Evolutionary conservation across 2,329 filamentous ascomycete species (phyloP).

Genomic region (Hysterium pulicare): DNA sequence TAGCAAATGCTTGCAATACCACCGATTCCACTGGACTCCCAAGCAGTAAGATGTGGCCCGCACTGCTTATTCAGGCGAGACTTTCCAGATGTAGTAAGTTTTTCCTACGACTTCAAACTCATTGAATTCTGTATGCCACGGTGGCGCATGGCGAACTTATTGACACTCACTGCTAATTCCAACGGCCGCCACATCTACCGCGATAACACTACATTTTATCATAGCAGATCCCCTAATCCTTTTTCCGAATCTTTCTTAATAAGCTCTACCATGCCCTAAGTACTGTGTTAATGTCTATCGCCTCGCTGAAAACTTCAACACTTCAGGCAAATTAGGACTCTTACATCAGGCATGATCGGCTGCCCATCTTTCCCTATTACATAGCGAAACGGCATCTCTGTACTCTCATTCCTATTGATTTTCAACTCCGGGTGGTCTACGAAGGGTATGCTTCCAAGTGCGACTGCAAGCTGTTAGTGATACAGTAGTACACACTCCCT

Average conservation of each 20-base stretch:
- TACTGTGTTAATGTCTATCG: constrained; percentile 13
- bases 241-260: constrained; percentile 95
- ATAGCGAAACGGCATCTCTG: constrained; percentile 97
- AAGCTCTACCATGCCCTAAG: constrained; percentile 86
- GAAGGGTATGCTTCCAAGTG: constrained; percentile 75
- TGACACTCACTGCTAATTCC: too few species aligned
- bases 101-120: neutral
- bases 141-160: constrained; percentile 26
- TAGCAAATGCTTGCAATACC: too few species aligned
- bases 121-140: constrained; percentile 36
- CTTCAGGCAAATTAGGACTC: constrained; percentile 19
- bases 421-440: constrained; percentile 85
- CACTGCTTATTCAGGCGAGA: too few species aligned
- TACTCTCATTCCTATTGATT: constrained; percentile 88
- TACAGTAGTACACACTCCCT: neutral
- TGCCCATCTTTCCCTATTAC: constrained; percentile 71
- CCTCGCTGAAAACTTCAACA: constrained; percentile 13
- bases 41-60: too few species aligned
- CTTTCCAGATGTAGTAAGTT: neutral
- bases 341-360: constrained; percentile 87
- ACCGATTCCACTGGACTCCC: too few species aligned
- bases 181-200: too few species aligned
- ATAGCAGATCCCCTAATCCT: constrained; percentile 81
- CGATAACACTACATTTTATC: too few species aligned
- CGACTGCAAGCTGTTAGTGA: constrained; percentile 51